Conservation (phyloP, 192 early-diverging fungal species). For the Dissophora globulifera region DNA sequence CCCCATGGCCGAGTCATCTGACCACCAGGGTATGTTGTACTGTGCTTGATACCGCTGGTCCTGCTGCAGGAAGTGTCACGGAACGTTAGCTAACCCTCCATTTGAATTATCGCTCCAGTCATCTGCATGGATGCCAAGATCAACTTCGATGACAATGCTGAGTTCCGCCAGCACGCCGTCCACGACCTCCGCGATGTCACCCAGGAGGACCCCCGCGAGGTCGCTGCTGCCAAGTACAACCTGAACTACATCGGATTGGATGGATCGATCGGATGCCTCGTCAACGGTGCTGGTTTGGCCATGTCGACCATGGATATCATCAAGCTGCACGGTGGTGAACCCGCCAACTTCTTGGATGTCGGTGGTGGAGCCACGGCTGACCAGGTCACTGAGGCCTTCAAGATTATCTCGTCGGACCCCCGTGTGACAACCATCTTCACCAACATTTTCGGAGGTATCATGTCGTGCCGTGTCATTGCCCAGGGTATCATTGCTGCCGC, state of each 20-base stretch:
- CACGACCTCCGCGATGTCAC: conserved; percentile 90
- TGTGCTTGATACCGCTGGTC: neutral
- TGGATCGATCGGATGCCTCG: conserved; percentile 97
- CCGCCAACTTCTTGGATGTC: conserved; percentile 99
- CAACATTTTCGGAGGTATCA: conserved; percentile 99
- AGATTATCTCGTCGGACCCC: conserved; percentile 98
- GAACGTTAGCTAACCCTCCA: too few relatives aligned
- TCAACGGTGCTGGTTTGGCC: conserved; percentile 99
- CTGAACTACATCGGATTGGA: conserved; percentile 99
- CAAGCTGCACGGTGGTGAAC: conserved; percentile 98
- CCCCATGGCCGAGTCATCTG: conserved; percentile 93
- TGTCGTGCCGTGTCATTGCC: conserved; percentile 99
- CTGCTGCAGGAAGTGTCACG: too few relatives aligned
- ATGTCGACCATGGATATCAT: conserved; percentile 99
- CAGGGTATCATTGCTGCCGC: conserved; percentile 98
- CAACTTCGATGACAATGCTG: conserved; percentile 99
- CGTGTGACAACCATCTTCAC: conserved; percentile 95
- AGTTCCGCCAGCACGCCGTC: conserved; percentile 95
- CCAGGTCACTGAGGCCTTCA: conserved; percentile 98
- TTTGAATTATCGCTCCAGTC: conserved; percentile 55
- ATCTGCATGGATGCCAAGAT: conserved; percentile 99
- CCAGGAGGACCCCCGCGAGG: conserved; percentile 99
- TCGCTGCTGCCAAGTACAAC: conserved; percentile 96
- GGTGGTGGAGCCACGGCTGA: conserved; percentile 96
- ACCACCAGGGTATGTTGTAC: conserved; percentile 74